Conservation (phyloP, 163 green algal species). For the Picocystis sp. region DNA sequence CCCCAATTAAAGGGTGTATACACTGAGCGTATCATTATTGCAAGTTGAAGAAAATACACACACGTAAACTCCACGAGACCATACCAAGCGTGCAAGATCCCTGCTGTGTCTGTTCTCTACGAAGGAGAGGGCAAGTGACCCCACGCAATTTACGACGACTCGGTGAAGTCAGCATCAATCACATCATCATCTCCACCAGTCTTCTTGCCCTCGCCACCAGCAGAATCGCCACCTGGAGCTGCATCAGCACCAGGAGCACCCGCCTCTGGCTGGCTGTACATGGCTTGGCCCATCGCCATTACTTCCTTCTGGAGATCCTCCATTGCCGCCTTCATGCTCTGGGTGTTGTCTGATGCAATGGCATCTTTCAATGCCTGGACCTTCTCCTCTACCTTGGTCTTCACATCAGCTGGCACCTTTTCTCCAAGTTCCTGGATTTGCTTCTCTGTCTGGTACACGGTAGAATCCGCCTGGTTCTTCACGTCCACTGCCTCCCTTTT, state of each 20-base stretch:
- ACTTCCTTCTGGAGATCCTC: constrained; percentile 76
- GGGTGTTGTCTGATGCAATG: constrained; percentile 50
- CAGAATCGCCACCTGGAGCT: neutral
- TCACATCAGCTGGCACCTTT: constrained; percentile 80
- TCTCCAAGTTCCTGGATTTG: constrained; percentile 94
- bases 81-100: too few species aligned
- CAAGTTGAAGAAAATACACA: too few species aligned
- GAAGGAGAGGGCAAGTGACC: too few species aligned
- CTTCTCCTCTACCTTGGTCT: constrained; percentile 74
- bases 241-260: neutral
- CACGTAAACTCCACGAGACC: too few species aligned
- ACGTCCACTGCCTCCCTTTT: constrained; percentile 80
- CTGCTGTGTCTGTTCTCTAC: too few species aligned
- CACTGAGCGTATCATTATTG: too few species aligned
- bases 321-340: constrained; percentile 71
- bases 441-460: constrained; percentile 97
- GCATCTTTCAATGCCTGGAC: constrained; percentile 55
- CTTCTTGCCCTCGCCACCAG: neutral
- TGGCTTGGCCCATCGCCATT: constrained; percentile 56
- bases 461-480: constrained; percentile 86
- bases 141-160: constrained; percentile 11
- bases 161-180: constrained; percentile 93
- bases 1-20: too few species aligned
- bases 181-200: constrained; percentile 54
- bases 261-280: constrained; percentile 51